phyloP scores from a whole-genome alignment of 768 basidiomycete species.

The Stropharia rugosoannulata region DNA sequence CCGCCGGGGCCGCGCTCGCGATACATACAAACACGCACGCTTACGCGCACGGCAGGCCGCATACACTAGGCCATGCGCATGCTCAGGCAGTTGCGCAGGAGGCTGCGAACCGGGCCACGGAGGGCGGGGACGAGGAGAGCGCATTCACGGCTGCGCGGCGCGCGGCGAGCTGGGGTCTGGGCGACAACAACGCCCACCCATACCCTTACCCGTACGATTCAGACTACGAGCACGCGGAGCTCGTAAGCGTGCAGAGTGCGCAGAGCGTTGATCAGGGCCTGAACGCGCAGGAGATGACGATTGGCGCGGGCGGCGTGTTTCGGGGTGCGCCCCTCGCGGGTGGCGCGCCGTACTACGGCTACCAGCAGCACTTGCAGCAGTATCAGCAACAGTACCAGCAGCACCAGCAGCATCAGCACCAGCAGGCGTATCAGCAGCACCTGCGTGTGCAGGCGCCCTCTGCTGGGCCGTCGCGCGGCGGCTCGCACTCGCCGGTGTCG shows the following conservation, averaged over 20 bases:
- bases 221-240: conserved; percentile 30
- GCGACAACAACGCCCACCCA: conserved; percentile 23
- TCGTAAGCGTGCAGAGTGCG: conserved; percentile 24
- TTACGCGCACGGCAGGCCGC: background rate
- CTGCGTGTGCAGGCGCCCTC: no score
- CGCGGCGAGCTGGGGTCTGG: conserved; percentile 65
- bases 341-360: no score
- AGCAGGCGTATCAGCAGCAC: no score
- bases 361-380: no score
- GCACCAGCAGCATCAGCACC: no score
- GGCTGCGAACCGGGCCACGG: background rate
- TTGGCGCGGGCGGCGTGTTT: conserved; percentile 18
- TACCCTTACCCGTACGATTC: no score
- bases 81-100: background rate
- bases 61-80: background rate
- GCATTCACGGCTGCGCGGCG: conserved; percentile 45
- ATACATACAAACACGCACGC: conserved; percentile 10
- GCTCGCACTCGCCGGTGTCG: no score
- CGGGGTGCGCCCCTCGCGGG: background rate
- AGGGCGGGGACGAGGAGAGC: background rate
- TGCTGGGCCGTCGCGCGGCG: no score
- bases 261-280: conserved; percentile 18
- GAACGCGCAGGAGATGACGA: conserved; percentile 36
- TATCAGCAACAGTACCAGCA: no score
- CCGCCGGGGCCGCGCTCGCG: background rate